A percentile compares a stretch with the other conserved stretches of the same genome.
phyloP scores from a whole-genome alignment of 441 rosid species.

The Corymbia citriodora region DNA sequence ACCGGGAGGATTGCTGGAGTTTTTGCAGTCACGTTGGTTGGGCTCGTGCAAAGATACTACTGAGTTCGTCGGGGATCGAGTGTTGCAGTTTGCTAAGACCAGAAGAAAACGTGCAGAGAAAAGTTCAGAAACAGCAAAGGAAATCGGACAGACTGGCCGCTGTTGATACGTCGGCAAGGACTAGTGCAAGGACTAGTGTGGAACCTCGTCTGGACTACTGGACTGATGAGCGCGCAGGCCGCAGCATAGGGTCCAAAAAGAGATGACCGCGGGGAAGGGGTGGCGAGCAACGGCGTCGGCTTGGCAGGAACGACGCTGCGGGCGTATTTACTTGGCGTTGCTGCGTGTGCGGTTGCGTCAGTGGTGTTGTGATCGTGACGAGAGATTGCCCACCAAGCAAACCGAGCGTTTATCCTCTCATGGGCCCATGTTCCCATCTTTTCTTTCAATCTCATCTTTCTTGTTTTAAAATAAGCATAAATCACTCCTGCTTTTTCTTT shows the following conservation, averaged over 20 bases:
- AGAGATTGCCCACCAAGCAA: neutral
- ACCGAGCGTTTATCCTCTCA: neutral
- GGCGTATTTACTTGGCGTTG: neutral
- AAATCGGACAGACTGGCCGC: neutral
- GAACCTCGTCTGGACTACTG: neutral
- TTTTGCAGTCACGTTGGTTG: neutral
- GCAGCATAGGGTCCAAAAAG: neutral
- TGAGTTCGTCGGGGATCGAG: neutral
- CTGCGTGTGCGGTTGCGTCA: neutral
- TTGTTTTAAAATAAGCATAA: neutral
- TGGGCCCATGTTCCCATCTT: neutral
- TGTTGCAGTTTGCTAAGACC: neutral
- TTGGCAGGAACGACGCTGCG: neutral
- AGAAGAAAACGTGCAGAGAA: neutral
- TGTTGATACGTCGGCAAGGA: fast-evolving
- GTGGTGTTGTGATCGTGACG: neutral
- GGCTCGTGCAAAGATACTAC: neutral
- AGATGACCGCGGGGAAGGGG: neutral
- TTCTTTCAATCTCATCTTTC: neutral
- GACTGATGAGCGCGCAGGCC: neutral
- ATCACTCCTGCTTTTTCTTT: neutral
- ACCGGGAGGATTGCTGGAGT: neutral
- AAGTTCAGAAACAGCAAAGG: neutral
- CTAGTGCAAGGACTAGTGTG: neutral
- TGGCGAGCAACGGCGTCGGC: neutral